phyloP scores from a whole-genome alignment of 805 yeast species.

The Pichia eremophila region DNA sequence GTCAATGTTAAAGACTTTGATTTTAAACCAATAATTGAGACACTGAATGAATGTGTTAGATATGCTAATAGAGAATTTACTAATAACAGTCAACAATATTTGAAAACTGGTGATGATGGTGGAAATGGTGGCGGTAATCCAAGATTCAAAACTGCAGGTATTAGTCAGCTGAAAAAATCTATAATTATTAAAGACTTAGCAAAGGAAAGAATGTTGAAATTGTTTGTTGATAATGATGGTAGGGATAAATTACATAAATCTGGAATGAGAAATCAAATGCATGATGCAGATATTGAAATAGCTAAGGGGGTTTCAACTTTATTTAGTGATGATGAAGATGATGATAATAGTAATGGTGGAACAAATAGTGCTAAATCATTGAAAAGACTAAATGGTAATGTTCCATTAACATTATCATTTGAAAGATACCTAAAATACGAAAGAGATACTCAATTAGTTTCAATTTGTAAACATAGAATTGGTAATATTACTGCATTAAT shows the following conservation, averaged over 20 bases:
- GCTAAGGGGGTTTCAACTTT: constrained; percentile 1
- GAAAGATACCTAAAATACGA: constrained; percentile 58
- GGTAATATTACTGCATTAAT: constrained; percentile 62
- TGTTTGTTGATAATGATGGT: constrained; percentile 1
- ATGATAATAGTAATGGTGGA: background rate
- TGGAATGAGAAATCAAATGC: constrained; percentile 11
- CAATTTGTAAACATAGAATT: constrained; percentile 54
- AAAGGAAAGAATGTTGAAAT: constrained; percentile 22
- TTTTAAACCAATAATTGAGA: constrained; percentile 24
- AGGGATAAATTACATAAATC: constrained; percentile 8
- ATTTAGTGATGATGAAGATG: constrained; percentile 6
- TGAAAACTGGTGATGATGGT: background rate
- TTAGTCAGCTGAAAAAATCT: constrained; percentile 40
- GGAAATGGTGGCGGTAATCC: constrained; percentile 1
- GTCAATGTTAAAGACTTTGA: constrained; percentile 33
- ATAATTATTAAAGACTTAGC: constrained; percentile 56
- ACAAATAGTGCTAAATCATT: constrained; percentile 6
- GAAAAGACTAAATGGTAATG: constrained; percentile 37
- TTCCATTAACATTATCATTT: constrained; percentile 53
- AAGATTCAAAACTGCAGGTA: constrained; percentile 5
- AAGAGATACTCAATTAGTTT: constrained; percentile 54
- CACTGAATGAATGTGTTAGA: constrained; percentile 26
- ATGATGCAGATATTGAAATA: constrained; percentile 8
- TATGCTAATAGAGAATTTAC: constrained; percentile 20
- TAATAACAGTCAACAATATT: background rate